Evolutionary conservation across 2,329 filamentous ascomycete genomes (phyloP).

Genomic region (Paracamarosporium sp.): DNA sequence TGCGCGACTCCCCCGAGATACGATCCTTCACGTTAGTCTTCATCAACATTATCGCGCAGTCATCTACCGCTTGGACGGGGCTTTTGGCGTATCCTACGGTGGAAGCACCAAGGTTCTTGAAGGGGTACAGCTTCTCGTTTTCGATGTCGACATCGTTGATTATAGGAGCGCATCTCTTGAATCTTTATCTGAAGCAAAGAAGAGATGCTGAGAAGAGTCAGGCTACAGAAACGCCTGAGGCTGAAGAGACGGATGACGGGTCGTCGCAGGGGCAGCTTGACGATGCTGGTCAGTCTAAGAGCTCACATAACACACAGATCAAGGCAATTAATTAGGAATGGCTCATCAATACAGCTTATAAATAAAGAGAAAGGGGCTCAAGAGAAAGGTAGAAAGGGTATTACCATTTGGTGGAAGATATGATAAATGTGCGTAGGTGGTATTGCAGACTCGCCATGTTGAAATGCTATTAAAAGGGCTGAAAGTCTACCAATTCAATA

Average conservation of each 20-base stretch:
- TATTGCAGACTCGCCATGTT: neutral
- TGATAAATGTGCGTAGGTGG: neutral
- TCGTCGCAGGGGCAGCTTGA: neutral
- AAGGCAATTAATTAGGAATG: neutral
- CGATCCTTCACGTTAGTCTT: conserved; percentile 59
- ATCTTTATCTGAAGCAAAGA: neutral
- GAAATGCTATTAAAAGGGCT: too few species aligned
- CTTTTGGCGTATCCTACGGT: conserved; percentile 59
- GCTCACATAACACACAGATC: neutral
- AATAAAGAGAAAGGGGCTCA: neutral
- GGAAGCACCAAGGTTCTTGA: conserved; percentile 52
- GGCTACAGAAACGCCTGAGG: neutral
- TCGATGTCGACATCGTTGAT: neutral
- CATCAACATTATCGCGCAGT: conserved; percentile 62
- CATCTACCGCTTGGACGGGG: conserved; percentile 63
- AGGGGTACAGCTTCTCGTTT: conserved; percentile 50
- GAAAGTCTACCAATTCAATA: neutral
- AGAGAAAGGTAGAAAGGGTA: neutral
- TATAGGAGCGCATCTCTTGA: neutral
- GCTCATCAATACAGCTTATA: neutral
- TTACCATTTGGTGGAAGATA: too few species aligned
- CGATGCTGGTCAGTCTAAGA: neutral
- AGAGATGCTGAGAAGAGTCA: neutral
- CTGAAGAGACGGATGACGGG: neutral
- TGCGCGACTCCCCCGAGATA: conserved; percentile 55